Percentiles rank a stretch among this genome's conserved stretches.
phyloP scores from a whole-genome alignment of 2,329 filamentous ascomycete genomes.

The Sporothrix euskadiensis region DNA sequence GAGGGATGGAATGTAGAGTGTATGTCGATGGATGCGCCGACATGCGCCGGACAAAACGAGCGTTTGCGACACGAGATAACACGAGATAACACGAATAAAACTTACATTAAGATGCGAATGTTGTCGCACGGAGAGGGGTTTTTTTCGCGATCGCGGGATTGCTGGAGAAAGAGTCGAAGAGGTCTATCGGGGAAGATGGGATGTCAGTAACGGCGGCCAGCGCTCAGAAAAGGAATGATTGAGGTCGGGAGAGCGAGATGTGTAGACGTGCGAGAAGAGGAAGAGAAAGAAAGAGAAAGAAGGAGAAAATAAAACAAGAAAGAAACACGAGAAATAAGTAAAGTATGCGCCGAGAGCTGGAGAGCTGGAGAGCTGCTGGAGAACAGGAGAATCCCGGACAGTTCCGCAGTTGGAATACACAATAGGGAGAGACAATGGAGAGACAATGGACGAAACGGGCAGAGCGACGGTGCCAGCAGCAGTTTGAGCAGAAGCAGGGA shows the following conservation, averaged over 20 bases:
- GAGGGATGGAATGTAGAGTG: neutral
- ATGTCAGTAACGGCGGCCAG: slow-evolving; percentile 5
- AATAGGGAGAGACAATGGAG: neutral
- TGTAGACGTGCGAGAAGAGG: neutral
- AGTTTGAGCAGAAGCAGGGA: too few species aligned
- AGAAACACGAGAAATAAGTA: neutral
- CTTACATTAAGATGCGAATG: neutral
- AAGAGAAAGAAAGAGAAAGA: neutral
- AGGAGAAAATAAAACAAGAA: neutral
- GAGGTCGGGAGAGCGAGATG: slow-evolving; percentile 13
- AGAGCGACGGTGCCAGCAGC: neutral
- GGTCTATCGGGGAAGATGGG: neutral
- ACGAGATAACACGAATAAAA: neutral
- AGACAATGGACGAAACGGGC: neutral
- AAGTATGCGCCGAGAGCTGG: neutral
- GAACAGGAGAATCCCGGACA: neutral
- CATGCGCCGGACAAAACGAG: neutral
- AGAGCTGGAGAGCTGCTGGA: neutral
- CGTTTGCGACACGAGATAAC: neutral
- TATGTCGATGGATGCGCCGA: neutral
- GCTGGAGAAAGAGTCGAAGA: neutral
- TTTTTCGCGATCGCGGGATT: neutral
- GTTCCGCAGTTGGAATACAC: neutral
- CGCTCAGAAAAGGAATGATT: neutral
- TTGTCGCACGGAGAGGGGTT: neutral